Base-by-base conservation (phyloP, 2,329 filamentous ascomycete species). In the Colletotrichum salicis region DNA sequence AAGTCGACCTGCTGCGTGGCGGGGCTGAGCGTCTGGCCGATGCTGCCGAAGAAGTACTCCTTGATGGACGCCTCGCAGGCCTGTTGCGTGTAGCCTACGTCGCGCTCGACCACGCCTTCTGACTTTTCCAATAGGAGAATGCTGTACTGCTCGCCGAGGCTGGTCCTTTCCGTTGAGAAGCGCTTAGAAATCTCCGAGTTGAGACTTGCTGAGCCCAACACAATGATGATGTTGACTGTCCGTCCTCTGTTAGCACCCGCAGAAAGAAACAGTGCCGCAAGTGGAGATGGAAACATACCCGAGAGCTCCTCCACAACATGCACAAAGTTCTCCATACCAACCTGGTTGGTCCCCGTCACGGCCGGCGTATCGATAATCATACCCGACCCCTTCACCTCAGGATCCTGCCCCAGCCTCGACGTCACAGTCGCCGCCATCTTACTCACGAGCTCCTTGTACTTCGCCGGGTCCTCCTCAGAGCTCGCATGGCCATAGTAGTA, bases 11-110 rank as follows among this genome's bases (percentile, higher is more conserved):
- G 92, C 77, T 97, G 94, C 7, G 94, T 97, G 76, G 95, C 93
- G 0, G 96, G 96, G 57, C 93, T 96, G 2, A 99, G 85, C 0
- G 94, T 93, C 70, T 93, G 89, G 73, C 90, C 91, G 1, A 88
- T 83, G 74, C 93, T 92, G 11, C 96, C 96, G 79, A 98, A 99
- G 84, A 99, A 99, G 82, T 99, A 99, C 76, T 95, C 92, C 75
- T 93, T 92, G 64, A 98, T 95, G 62, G 93, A 89, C 0, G 92
- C 89, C 77, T 97, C 93, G 56, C 93, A 89, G 5, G 90, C 83
- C 19, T 90, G 87, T 77, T 94, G 93, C 86, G 95, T 90, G 80
- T 94, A 97, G 0, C 84, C 79, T 48, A 92, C 89, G 74, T 95
- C 92, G 59, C 94, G 89, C 77, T 94, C 90, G 1, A 94, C 93